A percentile compares a stretch with the other conserved stretches of the same genome.
Conservation (phyloP, 352 stramenopile genomes). For the Globisporangium megalacanthum region DNA sequence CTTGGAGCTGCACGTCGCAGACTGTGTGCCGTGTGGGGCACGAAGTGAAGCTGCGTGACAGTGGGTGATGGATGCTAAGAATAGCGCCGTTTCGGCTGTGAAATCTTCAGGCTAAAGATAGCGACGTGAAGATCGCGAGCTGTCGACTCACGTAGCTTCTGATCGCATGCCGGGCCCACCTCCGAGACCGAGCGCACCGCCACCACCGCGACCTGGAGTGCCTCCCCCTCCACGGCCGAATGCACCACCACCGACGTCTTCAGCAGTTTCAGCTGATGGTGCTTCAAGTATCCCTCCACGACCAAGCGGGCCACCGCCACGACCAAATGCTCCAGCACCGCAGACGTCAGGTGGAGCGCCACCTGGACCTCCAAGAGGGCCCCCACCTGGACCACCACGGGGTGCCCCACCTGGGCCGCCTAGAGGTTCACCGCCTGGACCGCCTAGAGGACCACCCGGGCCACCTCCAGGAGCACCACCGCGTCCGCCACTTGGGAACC, state of each 20-base stretch:
- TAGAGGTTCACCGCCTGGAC: constrained; percentile 18
- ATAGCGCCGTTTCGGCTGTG: not conserved
- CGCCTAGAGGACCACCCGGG: constrained; percentile 9
- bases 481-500: constrained; percentile 18
- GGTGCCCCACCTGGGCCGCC: constrained; percentile 12
- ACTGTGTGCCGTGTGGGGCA: not conserved
- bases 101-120: not conserved
- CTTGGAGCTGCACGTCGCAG: not conserved
- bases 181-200: constrained; percentile 1
- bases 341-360: constrained; percentile 1
- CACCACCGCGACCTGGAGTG: constrained; percentile 21
- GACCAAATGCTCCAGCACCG: not conserved
- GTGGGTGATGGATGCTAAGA: not conserved
- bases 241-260: not conserved
- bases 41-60: not conserved
- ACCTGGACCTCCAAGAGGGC: constrained; percentile 20
- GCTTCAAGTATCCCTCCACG: not conserved
- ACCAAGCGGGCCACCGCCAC: not conserved
- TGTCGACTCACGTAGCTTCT: not conserved
- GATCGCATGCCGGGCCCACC: constrained; percentile 6
- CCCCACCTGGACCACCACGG: constrained; percentile 17
- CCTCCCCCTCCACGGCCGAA: constrained; percentile 15
- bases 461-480: constrained; percentile 16
- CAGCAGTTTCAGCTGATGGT: not conserved
- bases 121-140: not conserved